Evolutionary conservation across 495 filamentous ascomycete species (phyloP), one percentile per base, ranked within the genome.

Genomic region (Penicillium cosmopolitanum): DNA sequence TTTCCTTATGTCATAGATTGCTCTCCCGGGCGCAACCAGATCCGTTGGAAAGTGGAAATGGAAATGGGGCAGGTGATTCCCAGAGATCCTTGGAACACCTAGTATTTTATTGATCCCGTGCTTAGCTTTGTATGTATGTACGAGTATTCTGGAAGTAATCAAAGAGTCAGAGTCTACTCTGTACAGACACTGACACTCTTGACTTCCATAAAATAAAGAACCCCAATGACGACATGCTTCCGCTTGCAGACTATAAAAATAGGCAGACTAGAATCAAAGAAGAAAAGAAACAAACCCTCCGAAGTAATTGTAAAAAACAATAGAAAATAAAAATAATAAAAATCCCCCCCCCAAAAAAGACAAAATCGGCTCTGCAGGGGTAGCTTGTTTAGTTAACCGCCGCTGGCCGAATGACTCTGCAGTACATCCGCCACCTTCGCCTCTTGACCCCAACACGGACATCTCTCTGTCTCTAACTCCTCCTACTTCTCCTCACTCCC

Each of bases 1-100:
- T 71, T 66, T 56, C 56, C 62, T 71, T 71, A 71, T 68, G 68
- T 71, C 68, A 71, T 65, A 66, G 58, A 68, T 21, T 48, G 19
- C 19, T 48, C 46, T 28, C 46, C 46, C 46, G 42, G 42, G 15
- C 18, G 15, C 23, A 48, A 28, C 23, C 19, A 48, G 46, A 48
- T 23, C 40, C 53, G 38, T 48, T 53, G 16, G 18, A 19, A 23
- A 21, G 51, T 25, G 38, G 19, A 19, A 51, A 52, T 51, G 34
- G 51, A 15, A 38, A 38, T 38, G 23, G 46, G 46, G 46, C 46
- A 48, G 46, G 46, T 48, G 46, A 48, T 48, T 31, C 46, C 46
- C 23, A 9, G 35, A 51, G 33, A 36, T 58, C 35, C 56, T 23
- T 44, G 36, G 36, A n/a, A 44, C 42, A 16, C 42, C 12, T 1